phyloP scores from a whole-genome alignment of 2,329 filamentous ascomycete species.

The Aspergillus sp. region DNA sequence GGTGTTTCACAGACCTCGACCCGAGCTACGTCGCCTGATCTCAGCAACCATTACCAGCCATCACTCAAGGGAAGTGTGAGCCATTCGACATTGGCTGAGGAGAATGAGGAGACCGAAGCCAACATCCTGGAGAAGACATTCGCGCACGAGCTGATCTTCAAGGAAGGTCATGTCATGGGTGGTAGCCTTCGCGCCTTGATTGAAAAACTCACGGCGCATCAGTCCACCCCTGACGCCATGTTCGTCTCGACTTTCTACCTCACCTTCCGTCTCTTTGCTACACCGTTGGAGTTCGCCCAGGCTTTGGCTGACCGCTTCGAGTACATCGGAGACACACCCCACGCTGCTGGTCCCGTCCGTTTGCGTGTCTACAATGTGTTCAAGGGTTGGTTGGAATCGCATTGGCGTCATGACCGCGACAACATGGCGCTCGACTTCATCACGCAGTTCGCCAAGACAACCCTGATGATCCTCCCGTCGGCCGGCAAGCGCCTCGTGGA shows the following conservation, averaged over 20 bases:
- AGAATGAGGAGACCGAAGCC: conserved; percentile 70
- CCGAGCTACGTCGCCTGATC: conserved; percentile 78
- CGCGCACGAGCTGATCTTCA: conserved; percentile 87
- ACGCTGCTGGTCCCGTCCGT: conserved; percentile 71
- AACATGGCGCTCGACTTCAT: conserved; percentile 69
- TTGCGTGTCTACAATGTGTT: conserved; percentile 92
- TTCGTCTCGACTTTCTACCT: conserved; percentile 95
- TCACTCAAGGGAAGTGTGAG: conserved; percentile 65
- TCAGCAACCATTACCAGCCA: conserved; percentile 49
- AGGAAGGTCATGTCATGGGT: conserved; percentile 89
- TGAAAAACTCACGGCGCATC: conserved; percentile 88
- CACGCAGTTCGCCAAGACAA: conserved; percentile 68
- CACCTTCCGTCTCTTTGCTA: conserved; percentile 89
- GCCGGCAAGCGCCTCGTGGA: conserved; percentile 76
- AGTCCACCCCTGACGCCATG: conserved; percentile 81
- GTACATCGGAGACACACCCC: conserved; percentile 72
- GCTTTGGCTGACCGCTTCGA: conserved; percentile 87
- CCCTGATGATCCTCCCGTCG: conserved; percentile 64
- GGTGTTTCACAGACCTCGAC: conserved; percentile 76
- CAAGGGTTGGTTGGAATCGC: conserved; percentile 94
- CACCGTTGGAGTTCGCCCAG: conserved; percentile 69
- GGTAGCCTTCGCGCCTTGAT: conserved; percentile 84
- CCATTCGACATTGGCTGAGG: conserved; percentile 60
- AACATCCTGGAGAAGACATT: conserved; percentile 86
- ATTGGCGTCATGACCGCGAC: conserved; percentile 83